Evolutionary conservation across 2,329 filamentous ascomycete species (phyloP), one percentile per base, ranked within the genome.

Genomic region (Bipolaris oryzae): DNA sequence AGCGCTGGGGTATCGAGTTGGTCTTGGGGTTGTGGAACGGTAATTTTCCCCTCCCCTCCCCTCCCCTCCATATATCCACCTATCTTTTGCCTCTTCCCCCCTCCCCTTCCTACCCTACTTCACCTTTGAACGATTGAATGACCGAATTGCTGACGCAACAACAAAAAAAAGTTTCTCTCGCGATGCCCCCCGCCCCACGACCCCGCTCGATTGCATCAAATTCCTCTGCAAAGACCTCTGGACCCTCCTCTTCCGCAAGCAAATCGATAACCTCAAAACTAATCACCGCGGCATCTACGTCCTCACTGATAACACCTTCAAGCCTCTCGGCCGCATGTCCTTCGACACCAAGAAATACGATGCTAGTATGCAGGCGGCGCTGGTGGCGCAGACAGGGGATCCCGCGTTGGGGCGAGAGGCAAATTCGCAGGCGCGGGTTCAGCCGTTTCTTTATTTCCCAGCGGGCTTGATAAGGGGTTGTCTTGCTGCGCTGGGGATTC

Each of bases 221-320:
- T 98, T 99, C 73, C 83, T 99, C 47, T 99, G 95, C 85, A 99
- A 99, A 81, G 95, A 99, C 76, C 83, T 99, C 42, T 99, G 95
- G 95, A 92, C 87, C 33, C 83, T 98, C 18, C 86, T 97, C 15
- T 99, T 97, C 77, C 85, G 91, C 74, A 99, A 99, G 79, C 96
- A 98, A 76, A 91, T 99, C 72, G 95, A 99, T 78, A 99, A 99
- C 75, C 83, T 99, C 44, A 99, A 99, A 79, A 99, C 95, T 7
- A 99, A 99, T 74, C 95, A 99, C 75, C 83, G 95, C 16, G 95
- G 95, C 48, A 92, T 98, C 66, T 99, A 97, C 76, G 95, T 99
- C 41, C 81, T 99, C 50, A 98, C 94, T 13, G 95, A 99, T 78
- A 92, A 92, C 74, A 82, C 89, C 9, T 99, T 99, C 79, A 89